Conservation (phyloP, 1,139 yeast genomes). For the Arxiozyma telluris region DNA sequence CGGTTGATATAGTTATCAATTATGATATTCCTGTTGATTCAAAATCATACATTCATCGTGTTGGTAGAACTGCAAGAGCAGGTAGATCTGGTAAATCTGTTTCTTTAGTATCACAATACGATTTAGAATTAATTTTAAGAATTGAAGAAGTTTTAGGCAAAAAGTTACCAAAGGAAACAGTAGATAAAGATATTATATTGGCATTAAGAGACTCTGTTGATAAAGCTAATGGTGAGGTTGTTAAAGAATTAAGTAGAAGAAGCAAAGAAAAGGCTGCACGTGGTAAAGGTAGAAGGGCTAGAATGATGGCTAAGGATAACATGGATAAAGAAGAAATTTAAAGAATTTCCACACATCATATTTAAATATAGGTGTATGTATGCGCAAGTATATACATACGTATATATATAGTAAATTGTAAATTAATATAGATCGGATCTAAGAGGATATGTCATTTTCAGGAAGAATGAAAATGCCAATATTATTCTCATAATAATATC, state of each 20-base stretch:
- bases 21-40: slow-evolving; percentile 96
- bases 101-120: slow-evolving; percentile 90
- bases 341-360: slow-evolving; percentile 1
- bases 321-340: slow-evolving; percentile 42
- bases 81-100: slow-evolving; percentile 92
- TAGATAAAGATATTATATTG: slow-evolving; percentile 68
- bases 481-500: not conserved
- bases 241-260: slow-evolving; percentile 73
- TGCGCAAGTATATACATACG: not conserved
- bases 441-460: no score
- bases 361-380: no score
- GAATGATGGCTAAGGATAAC: slow-evolving; percentile 33
- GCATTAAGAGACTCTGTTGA: slow-evolving; percentile 82
- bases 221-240: slow-evolving; percentile 85
- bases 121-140: slow-evolving; percentile 75
- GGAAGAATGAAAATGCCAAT: not conserved
- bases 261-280: slow-evolving; percentile 33
- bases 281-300: slow-evolving; percentile 34
- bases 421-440: not conserved
- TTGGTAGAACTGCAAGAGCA: slow-evolving; percentile 97
- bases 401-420: not conserved
- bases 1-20: slow-evolving; percentile 85
- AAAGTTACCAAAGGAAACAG: slow-evolving; percentile 74
- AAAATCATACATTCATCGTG: slow-evolving; percentile 95
- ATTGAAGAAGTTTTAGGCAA: slow-evolving; percentile 81